Evolutionary conservation across 352 stramenopile species (phyloP), one percentile per base, ranked within the genome.

Genomic region (Thraustochytrium striatum): DNA sequence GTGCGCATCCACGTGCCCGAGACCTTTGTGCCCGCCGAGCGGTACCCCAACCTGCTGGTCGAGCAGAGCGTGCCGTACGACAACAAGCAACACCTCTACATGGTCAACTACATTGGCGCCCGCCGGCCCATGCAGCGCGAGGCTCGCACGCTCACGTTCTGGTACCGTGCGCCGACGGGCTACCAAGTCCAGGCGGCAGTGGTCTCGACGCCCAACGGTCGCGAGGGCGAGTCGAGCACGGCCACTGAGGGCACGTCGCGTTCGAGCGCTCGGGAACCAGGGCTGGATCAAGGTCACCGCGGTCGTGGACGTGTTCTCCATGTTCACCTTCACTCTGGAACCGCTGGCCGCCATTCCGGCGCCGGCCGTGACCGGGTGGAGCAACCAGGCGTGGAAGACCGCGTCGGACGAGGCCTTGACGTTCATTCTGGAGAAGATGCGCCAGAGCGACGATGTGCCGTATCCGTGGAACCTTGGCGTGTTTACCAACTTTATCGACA

Each of bases 21-120:
- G 8, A 43, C 25, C 52, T 38, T 16, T 9, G 32, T 25, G 25
- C n/a, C n/a, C n/a, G n/a, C n/a, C n/a, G n/a, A n/a, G n/a, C n/a
- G n/a, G n/a, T n/a, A n/a, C n/a, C n/a, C n/a, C n/a, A n/a, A n/a
- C n/a, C n/a, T n/a, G n/a, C 36, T 50, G 28, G 52, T 69, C n/a
- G 69, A 79, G 16, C 28, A 30, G 32, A 44, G 32, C n/a, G 50
- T 38, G 28, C 28, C 53, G 13, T 55, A 52, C 55, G 35, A 52
- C 47, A 38, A 69, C 50, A 28, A 47, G 3, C 69, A 79, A 36
- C 39, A 58, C 21, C 36, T 79, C 35, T 79, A 61, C 30, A 13
- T 79, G 38, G 69, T 73, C 8, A 79, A 79, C 36, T 79, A 79
- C 55, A 19, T 19, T n/a, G 69, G 69, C 35, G n/a, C n/a, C n/a